These are phyloP conservation scores for Begonia masoniana DNA, from an alignment of 306 rosid species.

Conservation along the genomic window DNA sequence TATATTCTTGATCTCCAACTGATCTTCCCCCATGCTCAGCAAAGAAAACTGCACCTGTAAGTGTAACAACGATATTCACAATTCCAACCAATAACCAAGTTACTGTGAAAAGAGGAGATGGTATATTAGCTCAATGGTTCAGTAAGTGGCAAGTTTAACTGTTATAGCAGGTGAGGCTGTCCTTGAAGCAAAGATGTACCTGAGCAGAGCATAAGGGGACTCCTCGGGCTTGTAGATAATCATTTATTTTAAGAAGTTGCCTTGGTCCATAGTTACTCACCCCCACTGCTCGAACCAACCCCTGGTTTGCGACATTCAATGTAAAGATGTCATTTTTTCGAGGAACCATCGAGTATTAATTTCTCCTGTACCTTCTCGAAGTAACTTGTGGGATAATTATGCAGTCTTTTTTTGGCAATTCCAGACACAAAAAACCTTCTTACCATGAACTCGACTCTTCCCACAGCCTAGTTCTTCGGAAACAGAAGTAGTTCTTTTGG, in stretches of 20 bases:
- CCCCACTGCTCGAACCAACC: constrained; percentile 88
- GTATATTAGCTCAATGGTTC: too few relatives aligned
- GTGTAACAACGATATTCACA: too few relatives aligned
- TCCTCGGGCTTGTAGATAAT: constrained; percentile 67
- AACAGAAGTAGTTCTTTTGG: too few relatives aligned
- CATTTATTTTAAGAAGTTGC: constrained; percentile 75
- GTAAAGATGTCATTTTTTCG: too few relatives aligned
- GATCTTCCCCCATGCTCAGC: constrained; percentile 79
- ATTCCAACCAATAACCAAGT: too few relatives aligned
- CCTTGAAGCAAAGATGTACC: constrained; percentile 20
- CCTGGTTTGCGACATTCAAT: constrained; percentile 20
- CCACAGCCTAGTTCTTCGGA: too few relatives aligned
- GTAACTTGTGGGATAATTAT: too few relatives aligned
- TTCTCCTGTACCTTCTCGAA: background rate
- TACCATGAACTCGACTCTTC: too few relatives aligned
- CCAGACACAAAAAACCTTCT: too few relatives aligned
- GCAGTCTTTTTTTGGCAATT: too few relatives aligned
- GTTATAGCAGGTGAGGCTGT: constrained; percentile 2
- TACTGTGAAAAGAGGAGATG: too few relatives aligned
- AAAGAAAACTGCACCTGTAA: constrained; percentile 80
- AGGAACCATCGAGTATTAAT: background rate
- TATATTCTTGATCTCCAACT: constrained; percentile 59
- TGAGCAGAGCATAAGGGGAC: constrained; percentile 87
- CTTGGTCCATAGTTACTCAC: constrained; percentile 95
- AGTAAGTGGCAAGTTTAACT: background rate